These are phyloP conservation scores for Sporormia fimetaria DNA, from an alignment of 495 filamentous ascomycete species.

Conservation along the genomic window DNA sequence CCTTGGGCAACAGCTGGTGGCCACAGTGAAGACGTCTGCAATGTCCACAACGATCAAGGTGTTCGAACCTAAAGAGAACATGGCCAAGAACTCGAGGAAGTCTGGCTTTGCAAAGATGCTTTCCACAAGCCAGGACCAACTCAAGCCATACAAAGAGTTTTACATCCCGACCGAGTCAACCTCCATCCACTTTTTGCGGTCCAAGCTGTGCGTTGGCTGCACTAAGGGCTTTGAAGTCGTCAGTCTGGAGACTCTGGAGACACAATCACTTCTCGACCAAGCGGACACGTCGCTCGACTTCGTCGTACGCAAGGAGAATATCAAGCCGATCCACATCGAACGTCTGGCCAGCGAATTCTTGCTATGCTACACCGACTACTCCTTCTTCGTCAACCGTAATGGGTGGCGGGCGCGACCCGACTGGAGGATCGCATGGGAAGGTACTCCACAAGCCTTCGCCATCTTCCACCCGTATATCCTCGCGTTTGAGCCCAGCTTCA, in stretches of 20 bases:
- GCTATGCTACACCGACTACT: constrained; percentile 95
- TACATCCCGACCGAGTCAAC: constrained; percentile 95
- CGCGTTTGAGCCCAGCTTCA: constrained; percentile 97
- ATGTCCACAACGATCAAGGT: constrained; percentile 94
- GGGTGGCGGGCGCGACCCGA: constrained; percentile 93
- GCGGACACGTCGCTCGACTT: constrained; percentile 98
- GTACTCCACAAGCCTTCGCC: constrained; percentile 79
- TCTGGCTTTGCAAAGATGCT: constrained; percentile 92
- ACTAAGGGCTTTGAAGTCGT: constrained; percentile 95
- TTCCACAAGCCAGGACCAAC: constrained; percentile 79
- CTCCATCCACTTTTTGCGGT: constrained; percentile 93
- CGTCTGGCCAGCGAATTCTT: constrained; percentile 93
- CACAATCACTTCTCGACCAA: constrained; percentile 91
- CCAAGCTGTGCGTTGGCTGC: constrained; percentile 93
- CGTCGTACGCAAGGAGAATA: constrained; percentile 80
- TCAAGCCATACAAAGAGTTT: constrained; percentile 97
- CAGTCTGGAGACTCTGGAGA: constrained; percentile 90
- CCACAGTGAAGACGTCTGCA: constrained; percentile 82
- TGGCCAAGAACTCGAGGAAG: constrained; percentile 79
- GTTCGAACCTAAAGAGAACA: constrained; percentile 86
- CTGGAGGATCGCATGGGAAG: constrained; percentile 97
- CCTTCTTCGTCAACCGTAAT: constrained; percentile 97
- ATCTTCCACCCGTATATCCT: constrained; percentile 91
- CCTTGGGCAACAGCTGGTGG: constrained; percentile 85
- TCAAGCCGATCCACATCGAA: constrained; percentile 96